Conservation (phyloP, 495 filamentous ascomycete genomes). For the Ramalina intermedia region DNA sequence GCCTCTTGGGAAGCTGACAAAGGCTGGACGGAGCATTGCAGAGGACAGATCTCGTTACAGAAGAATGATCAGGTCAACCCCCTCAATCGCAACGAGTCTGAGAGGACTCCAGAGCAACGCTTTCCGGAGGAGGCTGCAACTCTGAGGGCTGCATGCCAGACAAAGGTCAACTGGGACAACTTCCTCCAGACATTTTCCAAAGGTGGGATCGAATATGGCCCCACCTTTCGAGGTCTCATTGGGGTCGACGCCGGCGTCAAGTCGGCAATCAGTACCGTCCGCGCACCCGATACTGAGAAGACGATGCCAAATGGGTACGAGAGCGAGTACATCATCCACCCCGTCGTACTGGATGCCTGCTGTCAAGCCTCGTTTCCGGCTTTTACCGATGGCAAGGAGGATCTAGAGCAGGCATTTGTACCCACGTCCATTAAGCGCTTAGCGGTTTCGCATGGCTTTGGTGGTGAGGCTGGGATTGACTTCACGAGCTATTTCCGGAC, state of each 20-base stretch:
- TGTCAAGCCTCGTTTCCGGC: constrained; percentile 7
- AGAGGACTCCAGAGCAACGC: not conserved
- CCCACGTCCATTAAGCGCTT: constrained; percentile 20
- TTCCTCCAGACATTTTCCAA: constrained; percentile 21
- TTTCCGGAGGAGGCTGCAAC: not conserved
- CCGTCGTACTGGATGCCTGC: not conserved
- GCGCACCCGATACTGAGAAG: not conserved
- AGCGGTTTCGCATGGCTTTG: constrained; percentile 10
- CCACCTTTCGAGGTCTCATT: constrained; percentile 13
- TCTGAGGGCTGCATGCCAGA: constrained; percentile 4
- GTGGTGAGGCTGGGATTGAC: not conserved
- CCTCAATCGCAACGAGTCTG: not conserved
- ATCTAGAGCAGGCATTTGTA: constrained; percentile 13
- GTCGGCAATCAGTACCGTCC: not conserved
- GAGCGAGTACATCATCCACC: constrained; percentile 1
- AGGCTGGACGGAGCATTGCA: constrained; percentile 27
- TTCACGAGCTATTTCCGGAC: constrained; percentile 11
- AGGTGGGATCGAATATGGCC: constrained; percentile 25
- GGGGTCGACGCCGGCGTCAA: constrained; percentile 1
- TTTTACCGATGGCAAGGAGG: not conserved
- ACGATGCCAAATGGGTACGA: constrained; percentile 3
- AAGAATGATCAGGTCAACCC: not conserved
- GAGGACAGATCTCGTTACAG: constrained; percentile 16
- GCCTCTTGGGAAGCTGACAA: constrained; percentile 22
- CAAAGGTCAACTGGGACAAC: constrained; percentile 10